Evolutionary conservation across 2,329 filamentous ascomycete genomes (phyloP).

Genomic region (Verticillium nubilum): DNA sequence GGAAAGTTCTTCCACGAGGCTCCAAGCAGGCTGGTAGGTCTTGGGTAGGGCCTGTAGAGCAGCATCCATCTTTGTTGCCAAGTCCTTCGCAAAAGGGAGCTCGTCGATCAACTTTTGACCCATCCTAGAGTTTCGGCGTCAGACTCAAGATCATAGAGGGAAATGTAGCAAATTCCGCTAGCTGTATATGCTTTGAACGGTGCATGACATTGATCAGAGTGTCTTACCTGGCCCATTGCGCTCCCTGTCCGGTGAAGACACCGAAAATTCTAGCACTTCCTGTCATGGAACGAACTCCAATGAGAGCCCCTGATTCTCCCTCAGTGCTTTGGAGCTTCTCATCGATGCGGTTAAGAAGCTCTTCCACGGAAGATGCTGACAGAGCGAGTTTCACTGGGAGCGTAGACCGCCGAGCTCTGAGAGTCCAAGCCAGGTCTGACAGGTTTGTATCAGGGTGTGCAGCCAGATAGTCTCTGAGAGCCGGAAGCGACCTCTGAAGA

Average conservation of each 20-base stretch:
- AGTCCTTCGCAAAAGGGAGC: slow-evolving; percentile 4
- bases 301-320: neutral
- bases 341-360: neutral
- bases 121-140: too few species aligned
- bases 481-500: neutral
- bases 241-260: slow-evolving; percentile 26
- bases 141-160: too few species aligned
- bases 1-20: slow-evolving; percentile 17
- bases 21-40: slow-evolving; percentile 16
- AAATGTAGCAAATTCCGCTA: too few species aligned
- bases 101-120: slow-evolving; percentile 12
- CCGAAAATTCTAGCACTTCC: slow-evolving; percentile 6
- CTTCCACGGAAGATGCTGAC: neutral
- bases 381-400: neutral
- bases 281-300: neutral
- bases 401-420: neutral
- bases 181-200: too few species aligned
- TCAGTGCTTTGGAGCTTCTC: neutral
- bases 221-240: slow-evolving; percentile 16
- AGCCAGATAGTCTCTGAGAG: neutral
- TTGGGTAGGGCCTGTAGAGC: slow-evolving; percentile 14
- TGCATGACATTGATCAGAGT: too few species aligned
- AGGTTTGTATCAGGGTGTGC: neutral
- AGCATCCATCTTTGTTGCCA: slow-evolving; percentile 16
- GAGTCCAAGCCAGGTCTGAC: neutral